A percentile compares a stretch with the other conserved stretches of the same genome.
phyloP scores from a whole-genome alignment of 2,329 filamentous ascomycete genomes.

The Chaetothyriales sp. region DNA sequence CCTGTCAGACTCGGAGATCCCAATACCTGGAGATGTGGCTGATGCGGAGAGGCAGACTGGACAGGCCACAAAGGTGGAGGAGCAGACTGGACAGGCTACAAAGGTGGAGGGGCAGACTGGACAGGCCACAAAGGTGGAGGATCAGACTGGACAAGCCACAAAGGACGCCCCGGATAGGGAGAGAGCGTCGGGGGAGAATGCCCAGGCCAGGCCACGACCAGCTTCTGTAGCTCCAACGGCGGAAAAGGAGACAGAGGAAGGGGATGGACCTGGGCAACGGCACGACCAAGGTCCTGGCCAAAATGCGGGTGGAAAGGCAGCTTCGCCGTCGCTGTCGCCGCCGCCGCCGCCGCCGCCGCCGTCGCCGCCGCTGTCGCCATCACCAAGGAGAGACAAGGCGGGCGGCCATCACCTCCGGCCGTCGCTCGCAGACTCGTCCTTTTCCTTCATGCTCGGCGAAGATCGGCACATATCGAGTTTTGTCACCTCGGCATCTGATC shows the following conservation, averaged over 20 bases:
- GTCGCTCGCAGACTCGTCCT: slow-evolving; percentile 33
- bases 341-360: neutral
- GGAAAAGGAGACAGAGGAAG: slow-evolving; percentile 3
- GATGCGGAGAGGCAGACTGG: slow-evolving; percentile 1
- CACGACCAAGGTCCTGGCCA: neutral
- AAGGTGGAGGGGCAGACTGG: neutral
- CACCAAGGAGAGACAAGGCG: neutral
- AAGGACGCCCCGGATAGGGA: too few relatives aligned
- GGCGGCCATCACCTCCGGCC: slow-evolving; percentile 21
- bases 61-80: neutral
- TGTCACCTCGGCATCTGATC: slow-evolving; percentile 31
- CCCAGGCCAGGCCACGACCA: too few relatives aligned
- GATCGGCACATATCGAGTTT: slow-evolving; percentile 32
- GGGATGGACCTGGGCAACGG: neutral
- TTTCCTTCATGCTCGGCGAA: slow-evolving; percentile 39
- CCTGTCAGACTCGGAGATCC: slow-evolving; percentile 27
- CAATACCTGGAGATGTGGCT: slow-evolving; percentile 14
- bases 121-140: neutral
- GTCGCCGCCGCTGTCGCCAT: neutral
- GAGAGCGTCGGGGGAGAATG: too few relatives aligned
- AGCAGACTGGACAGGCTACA: neutral
- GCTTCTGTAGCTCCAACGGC: neutral
- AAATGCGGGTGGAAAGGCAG: neutral
- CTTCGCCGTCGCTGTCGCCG: neutral
- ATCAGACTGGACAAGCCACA: neutral